A percentile compares a stretch with the other conserved stretches of the same genome.
These are phyloP conservation scores for Fraxinus paxiana DNA, from an alignment of 305 asterid species.

Conservation along the genomic window DNA sequence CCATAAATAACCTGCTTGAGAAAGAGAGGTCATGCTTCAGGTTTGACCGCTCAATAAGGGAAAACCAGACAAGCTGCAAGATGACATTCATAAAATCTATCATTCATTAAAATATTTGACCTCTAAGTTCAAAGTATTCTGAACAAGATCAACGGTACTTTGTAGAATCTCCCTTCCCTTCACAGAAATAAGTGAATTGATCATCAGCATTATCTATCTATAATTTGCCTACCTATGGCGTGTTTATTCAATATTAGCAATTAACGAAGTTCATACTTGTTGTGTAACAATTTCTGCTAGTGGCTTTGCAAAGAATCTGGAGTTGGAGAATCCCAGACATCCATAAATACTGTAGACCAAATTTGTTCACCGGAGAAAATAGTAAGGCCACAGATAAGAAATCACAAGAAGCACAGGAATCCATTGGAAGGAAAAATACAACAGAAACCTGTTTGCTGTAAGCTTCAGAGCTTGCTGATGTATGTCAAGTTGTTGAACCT, in stretches of 20 bases:
- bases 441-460: constrained; percentile 88
- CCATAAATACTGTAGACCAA: constrained; percentile 79
- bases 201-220: constrained; percentile 21
- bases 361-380: constrained; percentile 16
- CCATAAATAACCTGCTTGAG: constrained; percentile 87
- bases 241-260: constrained; percentile 19
- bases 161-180: constrained; percentile 97
- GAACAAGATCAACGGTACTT: constrained; percentile 96
- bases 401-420: constrained; percentile 11
- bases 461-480: constrained; percentile 96
- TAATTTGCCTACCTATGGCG: constrained; percentile 12
- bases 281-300: constrained; percentile 90
- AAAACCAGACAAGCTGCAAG: constrained; percentile 14
- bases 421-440: constrained; percentile 10
- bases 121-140: constrained; percentile 77
- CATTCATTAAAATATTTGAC: constrained; percentile 32
- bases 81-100: neutral
- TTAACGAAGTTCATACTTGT: constrained; percentile 48
- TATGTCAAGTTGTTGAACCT: constrained; percentile 88
- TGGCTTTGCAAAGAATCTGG: constrained; percentile 95
- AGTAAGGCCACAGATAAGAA: constrained; percentile 13
- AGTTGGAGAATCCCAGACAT: constrained; percentile 90
- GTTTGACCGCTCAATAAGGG: constrained; percentile 21
- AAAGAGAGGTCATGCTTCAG: constrained; percentile 24
- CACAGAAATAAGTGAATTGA: constrained; percentile 26